Evolutionary conservation across 2,329 filamentous ascomycete genomes (phyloP).

Genomic region (Xylariaceae sp.): DNA sequence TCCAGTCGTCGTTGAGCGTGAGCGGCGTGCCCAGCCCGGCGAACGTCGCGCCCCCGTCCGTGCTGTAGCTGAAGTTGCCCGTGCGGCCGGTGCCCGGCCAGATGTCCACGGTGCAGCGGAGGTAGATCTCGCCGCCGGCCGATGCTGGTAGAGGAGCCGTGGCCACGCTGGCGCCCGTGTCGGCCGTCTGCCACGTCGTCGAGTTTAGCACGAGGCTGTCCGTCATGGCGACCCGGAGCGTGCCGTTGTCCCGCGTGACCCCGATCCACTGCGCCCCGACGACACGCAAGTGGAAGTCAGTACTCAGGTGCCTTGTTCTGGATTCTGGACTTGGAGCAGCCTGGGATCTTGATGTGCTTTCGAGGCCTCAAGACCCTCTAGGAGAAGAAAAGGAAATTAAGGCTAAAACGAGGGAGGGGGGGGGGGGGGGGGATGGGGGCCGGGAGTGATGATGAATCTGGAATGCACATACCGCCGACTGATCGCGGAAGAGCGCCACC

Average conservation of each 20-base stretch:
- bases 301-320: no score
- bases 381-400: no score
- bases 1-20: constrained; percentile 33
- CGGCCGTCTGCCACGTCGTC: constrained; percentile 20
- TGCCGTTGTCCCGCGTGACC: constrained; percentile 30
- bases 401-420: no score
- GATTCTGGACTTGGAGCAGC: no score
- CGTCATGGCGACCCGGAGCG: constrained; percentile 25
- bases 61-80: constrained; percentile 34
- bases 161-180: constrained; percentile 22
- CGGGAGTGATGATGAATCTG: no score
- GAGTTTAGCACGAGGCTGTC: constrained; percentile 32
- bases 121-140: constrained; percentile 26
- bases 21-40: constrained; percentile 25
- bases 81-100: constrained; percentile 20
- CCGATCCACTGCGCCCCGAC: no score
- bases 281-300: no score
- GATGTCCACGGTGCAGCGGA: constrained; percentile 30
- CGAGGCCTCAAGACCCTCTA: no score
- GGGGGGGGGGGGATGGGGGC: no score
- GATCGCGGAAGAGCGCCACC: constrained; percentile 45
- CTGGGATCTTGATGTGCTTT: no score
- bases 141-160: constrained; percentile 26
- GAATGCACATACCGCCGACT: no score
- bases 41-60: constrained; percentile 33